Evolutionary conservation across 352 stramenopile genomes (phyloP).

Genomic region (Pythium utonaiense): DNA sequence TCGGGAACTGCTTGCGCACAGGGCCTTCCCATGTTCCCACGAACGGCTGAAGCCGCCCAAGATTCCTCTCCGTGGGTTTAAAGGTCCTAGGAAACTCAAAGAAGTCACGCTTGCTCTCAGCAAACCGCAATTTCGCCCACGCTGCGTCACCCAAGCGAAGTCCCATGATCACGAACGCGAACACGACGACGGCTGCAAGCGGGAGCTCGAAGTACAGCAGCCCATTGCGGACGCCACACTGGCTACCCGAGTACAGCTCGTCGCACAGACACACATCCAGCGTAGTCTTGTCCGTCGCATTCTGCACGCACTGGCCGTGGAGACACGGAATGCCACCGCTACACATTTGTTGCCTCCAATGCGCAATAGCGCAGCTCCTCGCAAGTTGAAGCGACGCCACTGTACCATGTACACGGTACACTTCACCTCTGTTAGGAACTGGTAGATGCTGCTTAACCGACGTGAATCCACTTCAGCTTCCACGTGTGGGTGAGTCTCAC

Average conservation of each 20-base stretch:
- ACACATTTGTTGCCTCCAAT: too few relatives aligned
- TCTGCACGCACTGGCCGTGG: conserved; percentile 41
- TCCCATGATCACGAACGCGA: conserved; percentile 34
- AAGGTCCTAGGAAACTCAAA: conserved; percentile 51
- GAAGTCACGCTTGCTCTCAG: conserved; percentile 21
- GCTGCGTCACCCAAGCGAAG: conserved; percentile 27
- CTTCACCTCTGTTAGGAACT: neutral
- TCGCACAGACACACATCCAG: conserved; percentile 39
- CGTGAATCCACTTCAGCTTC: conserved; percentile 2
- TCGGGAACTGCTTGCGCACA: conserved; percentile 28
- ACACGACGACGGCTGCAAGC: conserved; percentile 34
- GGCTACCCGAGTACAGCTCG: conserved; percentile 39
- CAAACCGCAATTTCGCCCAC: conserved; percentile 35
- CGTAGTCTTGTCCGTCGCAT: conserved; percentile 8
- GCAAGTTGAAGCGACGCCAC: conserved; percentile 4
- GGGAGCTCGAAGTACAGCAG: conserved; percentile 53
- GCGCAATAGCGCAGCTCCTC: too few relatives aligned
- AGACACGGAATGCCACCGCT: conserved; percentile 32
- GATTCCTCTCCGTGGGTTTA: conserved; percentile 2
- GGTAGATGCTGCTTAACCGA: neutral
- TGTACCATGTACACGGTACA: conserved; percentile 9
- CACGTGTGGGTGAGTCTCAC: too few relatives aligned
- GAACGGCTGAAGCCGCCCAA: conserved; percentile 4
- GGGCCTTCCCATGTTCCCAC: conserved; percentile 40
- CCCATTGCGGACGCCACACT: conserved; percentile 40